Conservation (phyloP, 2,329 filamentous ascomycete genomes). For the Phymatotrichopsis omnivora region DNA sequence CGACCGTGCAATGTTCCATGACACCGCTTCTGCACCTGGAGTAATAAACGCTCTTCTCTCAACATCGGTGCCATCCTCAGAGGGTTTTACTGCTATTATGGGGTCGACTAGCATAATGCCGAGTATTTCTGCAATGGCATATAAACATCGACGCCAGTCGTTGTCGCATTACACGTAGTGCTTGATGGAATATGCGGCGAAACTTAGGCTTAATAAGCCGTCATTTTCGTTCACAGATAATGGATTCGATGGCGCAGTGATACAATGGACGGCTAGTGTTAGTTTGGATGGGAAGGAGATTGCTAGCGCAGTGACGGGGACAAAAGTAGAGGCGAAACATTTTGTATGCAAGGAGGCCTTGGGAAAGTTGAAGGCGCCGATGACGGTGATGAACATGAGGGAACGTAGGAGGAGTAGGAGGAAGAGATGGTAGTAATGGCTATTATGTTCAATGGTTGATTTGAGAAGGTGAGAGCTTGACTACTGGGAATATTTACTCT, state of each 20-base stretch:
- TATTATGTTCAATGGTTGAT: no score
- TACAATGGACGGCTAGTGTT: constrained; percentile 27
- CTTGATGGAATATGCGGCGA: constrained; percentile 27
- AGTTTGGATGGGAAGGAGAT: constrained; percentile 21
- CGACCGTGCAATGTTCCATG: constrained; percentile 15
- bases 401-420: no score
- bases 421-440: no score
- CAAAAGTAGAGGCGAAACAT: constrained; percentile 26
- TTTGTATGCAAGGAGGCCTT: constrained; percentile 21
- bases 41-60: not conserved
- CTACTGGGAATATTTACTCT: no score
- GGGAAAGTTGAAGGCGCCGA: constrained; percentile 4
- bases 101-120: constrained; percentile 10
- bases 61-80: not conserved
- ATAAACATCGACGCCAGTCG: constrained; percentile 19
- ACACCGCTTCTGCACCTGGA: not conserved
- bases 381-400: no score
- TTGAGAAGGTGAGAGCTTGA: no score
- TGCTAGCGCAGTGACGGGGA: constrained; percentile 19
- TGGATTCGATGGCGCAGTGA: constrained; percentile 23
- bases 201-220: constrained; percentile 18
- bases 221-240: constrained; percentile 25
- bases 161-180: constrained; percentile 22
- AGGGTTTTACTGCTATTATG: not conserved
- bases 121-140: constrained; percentile 9